A percentile compares a stretch with the other conserved stretches of the same genome.
phyloP scores from a whole-genome alignment of 106 monocot species.

The Dioscorea zingiberensis region DNA sequence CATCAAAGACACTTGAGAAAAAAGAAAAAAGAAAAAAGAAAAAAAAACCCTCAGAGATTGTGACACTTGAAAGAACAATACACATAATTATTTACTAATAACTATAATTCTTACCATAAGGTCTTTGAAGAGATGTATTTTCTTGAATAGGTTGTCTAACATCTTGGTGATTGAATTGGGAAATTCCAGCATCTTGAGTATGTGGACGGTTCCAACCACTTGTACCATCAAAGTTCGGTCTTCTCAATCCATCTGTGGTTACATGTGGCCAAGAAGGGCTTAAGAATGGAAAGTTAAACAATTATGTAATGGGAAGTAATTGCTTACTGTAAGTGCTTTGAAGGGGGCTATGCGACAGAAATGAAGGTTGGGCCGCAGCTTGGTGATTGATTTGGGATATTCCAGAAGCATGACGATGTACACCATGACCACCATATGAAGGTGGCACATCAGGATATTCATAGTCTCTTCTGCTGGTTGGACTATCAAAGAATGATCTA shows the following conservation, averaged over 20 bases:
- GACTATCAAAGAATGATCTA: constrained; percentile 11
- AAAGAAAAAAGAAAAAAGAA: too few relatives aligned
- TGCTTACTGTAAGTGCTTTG: constrained; percentile 23
- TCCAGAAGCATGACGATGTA: background rate
- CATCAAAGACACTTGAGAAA: background rate
- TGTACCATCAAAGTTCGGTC: too few relatives aligned
- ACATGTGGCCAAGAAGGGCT: too few relatives aligned
- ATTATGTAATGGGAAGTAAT: background rate
- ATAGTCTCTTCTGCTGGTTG: background rate
- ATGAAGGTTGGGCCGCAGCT: constrained; percentile 6
- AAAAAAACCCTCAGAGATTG: background rate
- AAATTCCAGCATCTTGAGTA: background rate
- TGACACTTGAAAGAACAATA: background rate
- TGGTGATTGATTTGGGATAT: constrained; percentile 9
- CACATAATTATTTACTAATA: background rate
- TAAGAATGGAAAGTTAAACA: too few relatives aligned
- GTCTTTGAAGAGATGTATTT: background rate
- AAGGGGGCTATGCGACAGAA: constrained; percentile 4
- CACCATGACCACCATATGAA: constrained; percentile 6
- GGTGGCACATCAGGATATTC: constrained; percentile 5
- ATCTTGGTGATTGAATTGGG: background rate
- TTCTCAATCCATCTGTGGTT: too few relatives aligned
- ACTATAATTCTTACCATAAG: background rate
- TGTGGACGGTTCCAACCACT: background rate
- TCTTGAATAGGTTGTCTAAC: background rate